Base-by-base conservation (phyloP, 495 filamentous ascomycete species). In the Astrocystis sublimbata region DNA sequence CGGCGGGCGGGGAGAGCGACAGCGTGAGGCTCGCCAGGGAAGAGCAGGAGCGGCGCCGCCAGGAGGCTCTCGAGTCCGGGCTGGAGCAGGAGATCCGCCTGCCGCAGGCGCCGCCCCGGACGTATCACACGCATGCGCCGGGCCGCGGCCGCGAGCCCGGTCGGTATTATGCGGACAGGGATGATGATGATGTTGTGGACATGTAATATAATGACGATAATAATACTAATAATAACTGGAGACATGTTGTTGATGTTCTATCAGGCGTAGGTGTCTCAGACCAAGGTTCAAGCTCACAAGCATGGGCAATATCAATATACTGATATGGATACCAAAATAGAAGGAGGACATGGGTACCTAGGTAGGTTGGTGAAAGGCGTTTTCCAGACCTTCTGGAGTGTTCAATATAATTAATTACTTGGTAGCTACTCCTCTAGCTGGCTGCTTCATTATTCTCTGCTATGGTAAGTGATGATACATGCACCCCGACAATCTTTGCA, bases 1-100 rank as follows among this genome's bases (percentile, higher is more conserved):
- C 55, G 6, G 72, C 1, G 13, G 38, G 30, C 15, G 41, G 23
- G 6, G 45, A 47, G 58, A 65, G 51, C 64, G 72, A 63, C 63
- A 67, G 60, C 75, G 77, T 62, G 68, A 70, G 60, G 55, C 75
- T 41, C 64, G 73, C 63, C 58, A 71, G 59, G 66, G 70, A 70
- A 5, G 68, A 68, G 36, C 61, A 67, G 40, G 65, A 71, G 35
- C 56, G 28, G 45, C 58, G 67, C 51, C 54, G 66, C 21, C 62
- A 66, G 49, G 67, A 65, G 49, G 69, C 69, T 2, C 65, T 72
- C 10, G 70, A 72, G 35, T 67, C 70, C 17, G 61, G 66, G 38
- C 66, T 72, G 42, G 56, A 60, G 23, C 15, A 58, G 35, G 67
- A 70, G 43, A 70, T 72, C 23, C 67, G 69, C 41, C 49, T 72